These are phyloP conservation scores for Physocladia obscura DNA, from an alignment of 192 early-diverging fungal species.

Conservation along the genomic window DNA sequence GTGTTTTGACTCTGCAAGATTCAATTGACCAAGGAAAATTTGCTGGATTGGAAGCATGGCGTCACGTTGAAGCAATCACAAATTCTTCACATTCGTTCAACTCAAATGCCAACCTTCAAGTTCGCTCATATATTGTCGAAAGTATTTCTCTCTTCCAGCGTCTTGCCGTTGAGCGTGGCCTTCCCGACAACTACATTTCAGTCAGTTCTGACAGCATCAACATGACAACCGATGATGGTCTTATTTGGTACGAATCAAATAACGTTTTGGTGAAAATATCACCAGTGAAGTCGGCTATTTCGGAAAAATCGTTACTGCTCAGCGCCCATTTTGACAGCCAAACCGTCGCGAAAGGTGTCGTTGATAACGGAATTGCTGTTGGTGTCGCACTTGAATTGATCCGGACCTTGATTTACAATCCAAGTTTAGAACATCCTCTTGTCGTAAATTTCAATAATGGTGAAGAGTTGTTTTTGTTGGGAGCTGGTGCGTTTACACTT, in stretches of 20 bases:
- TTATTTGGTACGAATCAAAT: constrained; percentile 25
- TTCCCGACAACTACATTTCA: neutral
- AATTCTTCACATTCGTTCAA: constrained; percentile 13
- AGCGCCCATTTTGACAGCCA: constrained; percentile 50
- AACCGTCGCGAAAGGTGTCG: constrained; percentile 37
- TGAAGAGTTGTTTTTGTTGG: constrained; percentile 46
- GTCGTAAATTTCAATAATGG: constrained; percentile 52
- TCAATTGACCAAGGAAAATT: neutral
- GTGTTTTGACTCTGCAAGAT: neutral
- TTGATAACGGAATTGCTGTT: constrained; percentile 47
- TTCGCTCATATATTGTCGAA: neutral
- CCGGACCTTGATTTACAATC: constrained; percentile 22
- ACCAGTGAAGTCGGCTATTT: neutral
- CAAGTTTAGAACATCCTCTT: constrained; percentile 27
- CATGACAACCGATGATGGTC: neutral
- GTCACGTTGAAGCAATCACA: constrained; percentile 13
- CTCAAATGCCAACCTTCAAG: constrained; percentile 13
- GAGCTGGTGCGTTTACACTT: constrained; percentile 36
- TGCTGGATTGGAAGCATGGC: constrained; percentile 23
- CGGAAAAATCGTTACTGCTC: constrained; percentile 38
- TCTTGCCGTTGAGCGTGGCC: neutral
- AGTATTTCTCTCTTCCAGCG: neutral
- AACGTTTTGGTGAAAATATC: constrained; percentile 15
- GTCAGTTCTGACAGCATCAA: constrained; percentile 16
- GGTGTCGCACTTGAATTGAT: constrained; percentile 43